phyloP scores from a whole-genome alignment of 495 filamentous ascomycete genomes.

The Parathielavia hyrcaniae region DNA sequence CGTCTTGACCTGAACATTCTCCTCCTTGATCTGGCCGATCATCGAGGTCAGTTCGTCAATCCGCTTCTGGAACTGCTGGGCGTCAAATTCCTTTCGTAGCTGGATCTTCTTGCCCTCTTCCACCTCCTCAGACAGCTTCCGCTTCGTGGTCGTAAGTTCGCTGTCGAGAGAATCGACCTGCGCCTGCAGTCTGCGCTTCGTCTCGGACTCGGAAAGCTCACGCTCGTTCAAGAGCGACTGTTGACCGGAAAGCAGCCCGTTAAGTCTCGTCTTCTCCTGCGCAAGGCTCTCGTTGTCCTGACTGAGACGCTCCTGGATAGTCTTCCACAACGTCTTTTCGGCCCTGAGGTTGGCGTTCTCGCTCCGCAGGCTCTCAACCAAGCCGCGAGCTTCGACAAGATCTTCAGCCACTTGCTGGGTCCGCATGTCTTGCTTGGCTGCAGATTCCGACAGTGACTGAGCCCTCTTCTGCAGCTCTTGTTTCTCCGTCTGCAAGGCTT shows the following conservation, averaged over 20 bases:
- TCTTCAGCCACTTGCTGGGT: conserved; percentile 93
- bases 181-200: conserved; percentile 65
- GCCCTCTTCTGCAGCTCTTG: conserved; percentile 73
- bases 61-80: conserved; percentile 73
- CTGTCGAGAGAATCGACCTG: conserved; percentile 70
- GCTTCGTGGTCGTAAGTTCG: conserved; percentile 71
- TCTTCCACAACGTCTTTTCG: conserved; percentile 86
- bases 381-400: conserved; percentile 72
- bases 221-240: conserved; percentile 87
- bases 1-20: conserved; percentile 75
- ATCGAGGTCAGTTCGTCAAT: conserved; percentile 85
- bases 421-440: conserved; percentile 80
- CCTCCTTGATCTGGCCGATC: conserved; percentile 70
- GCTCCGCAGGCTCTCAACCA: conserved; percentile 79
- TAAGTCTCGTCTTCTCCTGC: conserved; percentile 75
- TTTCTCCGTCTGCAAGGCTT: conserved; percentile 76
- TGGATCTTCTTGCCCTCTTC: conserved; percentile 75
- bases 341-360: conserved; percentile 90
- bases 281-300: conserved; percentile 80
- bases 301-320: conserved; percentile 75
- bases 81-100: conserved; percentile 79
- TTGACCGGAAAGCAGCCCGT: conserved; percentile 67
- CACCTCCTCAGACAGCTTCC: conserved; percentile 73
- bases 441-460: conserved; percentile 65
- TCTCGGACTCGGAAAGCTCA: conserved; percentile 77